Conservation (phyloP, 1,284 basidiomycete genomes). For the Meira miltonrushii region DNA sequence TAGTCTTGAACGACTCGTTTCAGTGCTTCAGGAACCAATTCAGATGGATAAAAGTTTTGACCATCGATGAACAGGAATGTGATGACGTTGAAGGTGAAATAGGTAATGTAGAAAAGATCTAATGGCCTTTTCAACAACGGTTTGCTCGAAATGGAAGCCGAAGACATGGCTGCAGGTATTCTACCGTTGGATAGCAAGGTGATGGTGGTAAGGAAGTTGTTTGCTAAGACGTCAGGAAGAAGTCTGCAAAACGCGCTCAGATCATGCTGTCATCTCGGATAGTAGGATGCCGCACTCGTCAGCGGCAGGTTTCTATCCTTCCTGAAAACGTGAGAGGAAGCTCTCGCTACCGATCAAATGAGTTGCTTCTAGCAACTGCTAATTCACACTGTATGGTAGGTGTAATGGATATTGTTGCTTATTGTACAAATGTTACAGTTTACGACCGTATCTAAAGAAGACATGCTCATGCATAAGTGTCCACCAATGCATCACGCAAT, state of each 20-base stretch:
- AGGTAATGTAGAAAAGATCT: constrained; percentile 28
- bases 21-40: constrained; percentile 22
- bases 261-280: no score
- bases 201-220: background rate
- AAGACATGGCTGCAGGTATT: background rate
- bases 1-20: constrained; percentile 24
- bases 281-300: no score
- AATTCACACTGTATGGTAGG: no score
- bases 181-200: background rate
- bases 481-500: constrained; percentile 48
- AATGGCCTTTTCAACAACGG: constrained; percentile 17
- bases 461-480: constrained; percentile 40
- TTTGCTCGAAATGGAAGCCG: background rate
- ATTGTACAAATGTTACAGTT: no score
- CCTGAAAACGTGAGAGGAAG: no score
- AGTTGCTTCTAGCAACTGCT: no score
- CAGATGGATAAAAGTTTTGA: constrained; percentile 26
- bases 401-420: no score
- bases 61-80: constrained; percentile 30
- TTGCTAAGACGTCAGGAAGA: background rate
- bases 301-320: no score
- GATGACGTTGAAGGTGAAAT: constrained; percentile 30
- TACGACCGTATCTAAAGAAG: no score
- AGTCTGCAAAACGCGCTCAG: no score
- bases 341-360: no score